Evolutionary conservation across 2,329 filamentous ascomycete species (phyloP), one percentile per base, ranked within the genome.

Genomic region (Epichloe glyceriae): DNA sequence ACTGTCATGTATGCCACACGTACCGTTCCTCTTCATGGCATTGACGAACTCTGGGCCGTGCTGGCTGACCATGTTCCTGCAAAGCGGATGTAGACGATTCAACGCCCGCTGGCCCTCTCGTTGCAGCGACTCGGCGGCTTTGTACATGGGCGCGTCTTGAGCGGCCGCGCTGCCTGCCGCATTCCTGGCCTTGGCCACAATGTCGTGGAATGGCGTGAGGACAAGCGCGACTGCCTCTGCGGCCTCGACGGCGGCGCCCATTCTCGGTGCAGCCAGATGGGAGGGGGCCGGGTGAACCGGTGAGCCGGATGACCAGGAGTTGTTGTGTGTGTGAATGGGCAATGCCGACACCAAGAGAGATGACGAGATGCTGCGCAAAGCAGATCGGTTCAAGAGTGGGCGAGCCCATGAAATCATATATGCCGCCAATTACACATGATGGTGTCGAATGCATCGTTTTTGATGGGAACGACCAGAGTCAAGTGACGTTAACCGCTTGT

Each of bases 11-110:
- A 19, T 15, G 30, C 14, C 11, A 15, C 17, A 15, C 43, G 19
- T 35, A 55, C 69, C 73, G 53, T 77, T 73, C 45, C 76, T 74
- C 55, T 73, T 75, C 22, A 80, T 65, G 7, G 72, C 71, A 53
- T 73, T 65, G 17, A 75, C 61, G 55, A 80, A 80, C 52, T 66
- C 70, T n/a, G 62, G 54, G 3, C 73, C 73, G 50, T 74, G 78
- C 40, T 76, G 71, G 7, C 71, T 70, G 43, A 70, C 60, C 43
- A 72, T 67, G 48, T 71, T 73, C 51, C 64, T 67, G 58, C 74
- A 78, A 10, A 77, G 60, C 35, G 75, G 76, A 55, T 76, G 72
- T 38, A 80, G 70, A 49, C 64, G 70, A 59, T 74, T 75, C 50
- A 76, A 56, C 2, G 72, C 73, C 47, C 71, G 69, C 50, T 75